phyloP scores from a whole-genome alignment of 441 rosid species.

The Metrosideros polymorpha region DNA sequence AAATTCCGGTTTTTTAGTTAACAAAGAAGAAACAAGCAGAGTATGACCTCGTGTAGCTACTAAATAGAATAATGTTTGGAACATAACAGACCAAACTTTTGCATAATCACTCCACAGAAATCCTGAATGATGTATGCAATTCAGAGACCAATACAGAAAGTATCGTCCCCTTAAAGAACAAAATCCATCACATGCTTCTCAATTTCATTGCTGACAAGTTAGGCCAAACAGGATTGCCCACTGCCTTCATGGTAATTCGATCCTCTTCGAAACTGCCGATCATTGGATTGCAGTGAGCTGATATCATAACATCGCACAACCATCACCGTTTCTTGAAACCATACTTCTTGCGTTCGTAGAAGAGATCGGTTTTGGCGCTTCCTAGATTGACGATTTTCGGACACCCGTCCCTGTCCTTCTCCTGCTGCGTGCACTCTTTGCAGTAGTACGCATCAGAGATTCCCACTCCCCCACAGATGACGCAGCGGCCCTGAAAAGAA shows the following conservation, averaged over 20 bases:
- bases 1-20: background rate
- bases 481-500: slow-evolving; percentile 85
- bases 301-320: background rate
- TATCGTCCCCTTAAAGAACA: background rate
- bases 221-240: background rate
- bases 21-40: background rate
- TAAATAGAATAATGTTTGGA: background rate
- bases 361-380: slow-evolving; percentile 83
- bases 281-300: background rate
- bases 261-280: background rate
- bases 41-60: background rate
- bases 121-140: background rate
- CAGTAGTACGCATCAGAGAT: slow-evolving; percentile 91
- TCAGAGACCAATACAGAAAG: background rate
- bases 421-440: slow-evolving; percentile 91
- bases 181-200: background rate
- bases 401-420: slow-evolving; percentile 89
- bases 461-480: slow-evolving; percentile 89
- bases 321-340: slow-evolving; percentile 70
- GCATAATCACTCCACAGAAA: background rate
- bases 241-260: background rate
- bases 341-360: slow-evolving; percentile 80
- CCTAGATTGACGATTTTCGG: slow-evolving; percentile 82
- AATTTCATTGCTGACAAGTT: background rate
- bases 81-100: background rate